Evolutionary conservation across 257 asterid genomes (phyloP).

Genomic region (Hygrophila difformis): DNA sequence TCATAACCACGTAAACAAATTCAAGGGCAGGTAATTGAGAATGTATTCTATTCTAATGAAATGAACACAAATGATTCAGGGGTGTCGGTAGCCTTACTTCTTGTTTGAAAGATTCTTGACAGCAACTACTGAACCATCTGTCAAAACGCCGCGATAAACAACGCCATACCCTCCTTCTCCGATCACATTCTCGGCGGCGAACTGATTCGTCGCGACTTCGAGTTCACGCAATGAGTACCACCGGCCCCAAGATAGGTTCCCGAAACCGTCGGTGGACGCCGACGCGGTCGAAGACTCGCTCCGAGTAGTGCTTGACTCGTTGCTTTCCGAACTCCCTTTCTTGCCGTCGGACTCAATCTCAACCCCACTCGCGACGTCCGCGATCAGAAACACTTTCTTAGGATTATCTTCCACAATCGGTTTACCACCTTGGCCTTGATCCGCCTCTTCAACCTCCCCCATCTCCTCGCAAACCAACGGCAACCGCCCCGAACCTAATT

Average conservation of each 20-base stretch:
- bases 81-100: conserved; percentile 32
- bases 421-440: conserved; percentile 16
- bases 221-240: conserved; percentile 54
- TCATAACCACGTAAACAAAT: not conserved
- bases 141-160: conserved; percentile 48
- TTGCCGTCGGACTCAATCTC: conserved; percentile 24
- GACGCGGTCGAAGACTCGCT: conserved; percentile 57
- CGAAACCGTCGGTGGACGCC: conserved; percentile 37
- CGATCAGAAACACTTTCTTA: conserved; percentile 18
- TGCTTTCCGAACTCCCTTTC: conserved; percentile 44
- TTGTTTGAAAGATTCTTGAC: conserved; percentile 57
- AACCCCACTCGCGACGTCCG: conserved; percentile 12
- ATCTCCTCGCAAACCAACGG: conserved; percentile 35
- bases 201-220: conserved; percentile 41
- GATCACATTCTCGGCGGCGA: conserved; percentile 39
- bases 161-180: conserved; percentile 79
- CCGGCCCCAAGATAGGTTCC: conserved; percentile 45
- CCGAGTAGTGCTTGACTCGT: conserved; percentile 46
- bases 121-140: conserved; percentile 50
- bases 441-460: conserved; percentile 14
- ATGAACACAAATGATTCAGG: conserved; percentile 1
- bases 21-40: not conserved
- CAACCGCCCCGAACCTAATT: conserved; percentile 22
- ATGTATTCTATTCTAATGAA: not conserved
- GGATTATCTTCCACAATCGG: conserved; percentile 10